Evolutionary conservation across 768 basidiomycete genomes (phyloP).

Genomic region (Tephrocybe sp.): DNA sequence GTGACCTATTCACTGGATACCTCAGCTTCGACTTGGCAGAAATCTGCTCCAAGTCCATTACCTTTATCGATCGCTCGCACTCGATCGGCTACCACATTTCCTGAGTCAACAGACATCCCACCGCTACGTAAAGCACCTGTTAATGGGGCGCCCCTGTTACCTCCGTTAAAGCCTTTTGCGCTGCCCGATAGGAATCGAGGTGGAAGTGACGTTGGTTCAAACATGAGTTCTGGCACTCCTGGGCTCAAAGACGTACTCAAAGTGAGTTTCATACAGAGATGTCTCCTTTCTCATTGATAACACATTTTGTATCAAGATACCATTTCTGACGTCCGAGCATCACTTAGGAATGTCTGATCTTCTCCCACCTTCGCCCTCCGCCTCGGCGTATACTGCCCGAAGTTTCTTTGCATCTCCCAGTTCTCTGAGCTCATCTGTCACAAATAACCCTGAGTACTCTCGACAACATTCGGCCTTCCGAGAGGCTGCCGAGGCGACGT

Average conservation of each 20-base stretch:
- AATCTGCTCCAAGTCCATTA: slow-evolving; percentile 20
- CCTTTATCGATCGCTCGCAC: slow-evolving; percentile 37
- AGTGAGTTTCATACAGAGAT: slow-evolving; percentile 34
- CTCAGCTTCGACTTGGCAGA: slow-evolving; percentile 29
- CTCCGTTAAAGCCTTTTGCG: slow-evolving; percentile 48
- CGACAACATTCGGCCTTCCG: slow-evolving; percentile 20
- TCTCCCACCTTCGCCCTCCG: slow-evolving; percentile 72
- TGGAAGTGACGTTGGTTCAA: slow-evolving; percentile 44
- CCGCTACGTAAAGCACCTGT: slow-evolving; percentile 12
- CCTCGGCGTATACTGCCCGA: slow-evolving; percentile 35
- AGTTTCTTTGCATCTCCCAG: slow-evolving; percentile 37
- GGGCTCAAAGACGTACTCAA: slow-evolving; percentile 75
- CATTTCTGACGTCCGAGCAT: slow-evolving; percentile 67
- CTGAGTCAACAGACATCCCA: slow-evolving; percentile 21
- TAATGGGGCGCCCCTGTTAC: slow-evolving; percentile 28
- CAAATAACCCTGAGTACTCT: slow-evolving; percentile 16
- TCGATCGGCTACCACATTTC: slow-evolving; percentile 44
- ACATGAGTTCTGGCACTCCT: slow-evolving; percentile 41
- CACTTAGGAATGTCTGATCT: slow-evolving; percentile 68
- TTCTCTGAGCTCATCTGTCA: slow-evolving; percentile 31
- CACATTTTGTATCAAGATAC: slow-evolving; percentile 43
- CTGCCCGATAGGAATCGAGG: slow-evolving; percentile 42
- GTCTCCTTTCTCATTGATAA: background rate
- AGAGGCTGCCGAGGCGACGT: slow-evolving; percentile 19
- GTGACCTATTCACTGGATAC: slow-evolving; percentile 59